phyloP scores from a whole-genome alignment of 2,329 filamentous ascomycete species.

The Phaeosphaeria sp. region DNA sequence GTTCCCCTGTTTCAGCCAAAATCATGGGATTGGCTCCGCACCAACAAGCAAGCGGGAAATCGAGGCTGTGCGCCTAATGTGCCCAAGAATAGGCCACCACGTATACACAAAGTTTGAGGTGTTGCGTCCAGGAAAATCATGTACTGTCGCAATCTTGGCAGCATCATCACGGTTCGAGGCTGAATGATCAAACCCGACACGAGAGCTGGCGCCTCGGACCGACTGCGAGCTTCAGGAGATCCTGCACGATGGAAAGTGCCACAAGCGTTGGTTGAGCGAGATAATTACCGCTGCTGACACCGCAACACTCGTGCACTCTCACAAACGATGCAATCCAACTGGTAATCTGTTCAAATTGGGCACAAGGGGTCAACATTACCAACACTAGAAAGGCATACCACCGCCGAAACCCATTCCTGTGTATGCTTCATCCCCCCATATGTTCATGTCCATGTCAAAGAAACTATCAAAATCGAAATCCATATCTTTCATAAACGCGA shows the following conservation, averaged over 20 bases:
- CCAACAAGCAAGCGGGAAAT: neutral
- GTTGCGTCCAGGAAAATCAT: neutral
- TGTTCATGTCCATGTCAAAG: constrained; percentile 36
- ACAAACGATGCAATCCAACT: neutral
- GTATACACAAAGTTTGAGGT: neutral
- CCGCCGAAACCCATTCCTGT: constrained; percentile 35
- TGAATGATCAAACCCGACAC: neutral
- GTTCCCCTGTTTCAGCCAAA: neutral
- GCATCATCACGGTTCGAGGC: neutral
- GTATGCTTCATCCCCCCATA: constrained; percentile 37
- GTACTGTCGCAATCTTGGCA: neutral
- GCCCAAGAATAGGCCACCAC: neutral
- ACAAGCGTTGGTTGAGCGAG: too few species aligned
- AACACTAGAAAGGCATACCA: neutral
- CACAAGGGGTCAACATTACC: neutral
- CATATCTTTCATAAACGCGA: constrained; percentile 28
- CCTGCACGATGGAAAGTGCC: neutral
- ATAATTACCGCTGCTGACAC: neutral
- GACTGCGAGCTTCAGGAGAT: neutral
- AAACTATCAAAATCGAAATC: constrained; percentile 46
- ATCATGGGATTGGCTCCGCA: neutral
- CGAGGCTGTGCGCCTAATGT: neutral
- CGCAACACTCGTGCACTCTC: neutral
- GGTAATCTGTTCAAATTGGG: neutral
- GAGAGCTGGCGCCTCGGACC: too few species aligned